phyloP scores from a whole-genome alignment of 306 rosid genomes.

The Cicer chorassanicum region DNA sequence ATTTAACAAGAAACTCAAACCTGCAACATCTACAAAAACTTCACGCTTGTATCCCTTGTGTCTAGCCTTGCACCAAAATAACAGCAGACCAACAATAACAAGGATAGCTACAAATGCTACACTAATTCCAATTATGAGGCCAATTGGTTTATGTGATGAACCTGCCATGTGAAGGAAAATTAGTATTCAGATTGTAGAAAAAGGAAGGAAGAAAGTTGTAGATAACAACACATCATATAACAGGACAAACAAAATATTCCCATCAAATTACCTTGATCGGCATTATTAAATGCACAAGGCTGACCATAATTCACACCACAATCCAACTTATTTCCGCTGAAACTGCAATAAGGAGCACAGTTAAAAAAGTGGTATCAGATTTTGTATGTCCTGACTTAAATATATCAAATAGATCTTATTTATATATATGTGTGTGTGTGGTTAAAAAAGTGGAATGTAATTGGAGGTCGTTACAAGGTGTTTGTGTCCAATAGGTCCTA shows the following conservation, averaged over 20 bases:
- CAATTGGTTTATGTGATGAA: constrained; percentile 60
- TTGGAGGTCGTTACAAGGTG: not conserved
- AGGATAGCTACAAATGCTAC: constrained; percentile 61
- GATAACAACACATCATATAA: constrained; percentile 11
- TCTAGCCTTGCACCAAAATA: constrained; percentile 65
- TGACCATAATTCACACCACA: constrained; percentile 63
- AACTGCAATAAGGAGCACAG: constrained; percentile 64
- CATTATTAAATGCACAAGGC: constrained; percentile 60
- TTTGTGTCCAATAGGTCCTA: not conserved
- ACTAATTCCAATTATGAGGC: constrained; percentile 74
- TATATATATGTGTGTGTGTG: no score
- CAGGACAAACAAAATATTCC: constrained; percentile 26
- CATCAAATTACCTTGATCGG: constrained; percentile 66
- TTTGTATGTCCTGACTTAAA: no score
- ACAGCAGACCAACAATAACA: constrained; percentile 60
- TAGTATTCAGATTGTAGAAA: constrained; percentile 40
- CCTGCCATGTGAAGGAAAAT: constrained; percentile 57
- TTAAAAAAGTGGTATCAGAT: constrained; percentile 7
- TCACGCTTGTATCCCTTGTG: constrained; percentile 75
- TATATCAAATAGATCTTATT: no score
- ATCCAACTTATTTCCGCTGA: constrained; percentile 78
- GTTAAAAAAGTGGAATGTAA: constrained; percentile 23
- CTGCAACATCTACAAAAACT: constrained; percentile 95
- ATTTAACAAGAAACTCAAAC: constrained; percentile 57
- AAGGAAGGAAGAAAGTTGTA: constrained; percentile 5